Evolutionary conservation across 495 filamentous ascomycete genomes (phyloP).

Genomic region (Penicillium cinerascens): DNA sequence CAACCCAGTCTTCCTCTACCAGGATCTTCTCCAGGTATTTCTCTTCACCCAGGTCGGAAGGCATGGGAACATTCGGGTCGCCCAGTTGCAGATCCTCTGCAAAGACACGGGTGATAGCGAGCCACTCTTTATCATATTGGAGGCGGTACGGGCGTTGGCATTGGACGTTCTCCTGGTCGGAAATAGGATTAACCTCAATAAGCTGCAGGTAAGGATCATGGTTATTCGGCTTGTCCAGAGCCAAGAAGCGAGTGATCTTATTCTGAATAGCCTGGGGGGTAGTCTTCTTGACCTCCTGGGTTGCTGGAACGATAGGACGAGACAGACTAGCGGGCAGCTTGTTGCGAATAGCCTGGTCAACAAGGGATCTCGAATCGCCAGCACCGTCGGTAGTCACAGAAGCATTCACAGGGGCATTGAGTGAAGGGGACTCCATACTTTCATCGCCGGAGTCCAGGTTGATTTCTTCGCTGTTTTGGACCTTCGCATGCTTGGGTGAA

Average conservation of each 20-base stretch:
- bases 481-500: background rate
- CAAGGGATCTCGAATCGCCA: constrained; percentile 9
- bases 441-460: background rate
- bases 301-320: constrained; percentile 12
- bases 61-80: constrained; percentile 41
- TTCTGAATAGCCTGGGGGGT: constrained; percentile 60
- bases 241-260: constrained; percentile 75
- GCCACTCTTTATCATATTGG: constrained; percentile 89
- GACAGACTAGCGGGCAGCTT: constrained; percentile 66
- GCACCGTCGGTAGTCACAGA: constrained; percentile 1
- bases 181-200: constrained; percentile 51
- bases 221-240: constrained; percentile 79
- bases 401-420: background rate
- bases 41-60: constrained; percentile 58
- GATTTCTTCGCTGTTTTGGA: background rate
- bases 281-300: constrained; percentile 31
- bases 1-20: constrained; percentile 67
- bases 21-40: constrained; percentile 62
- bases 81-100: constrained; percentile 58
- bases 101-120: constrained; percentile 84
- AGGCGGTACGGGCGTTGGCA: constrained; percentile 45
- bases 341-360: constrained; percentile 58
- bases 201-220: constrained; percentile 76
- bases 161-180: constrained; percentile 16
- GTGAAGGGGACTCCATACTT: background rate